A percentile compares a stretch with the other conserved stretches of the same genome.
phyloP scores from a whole-genome alignment of 2,329 filamentous ascomycete species.

The Pyricularia grisea region DNA sequence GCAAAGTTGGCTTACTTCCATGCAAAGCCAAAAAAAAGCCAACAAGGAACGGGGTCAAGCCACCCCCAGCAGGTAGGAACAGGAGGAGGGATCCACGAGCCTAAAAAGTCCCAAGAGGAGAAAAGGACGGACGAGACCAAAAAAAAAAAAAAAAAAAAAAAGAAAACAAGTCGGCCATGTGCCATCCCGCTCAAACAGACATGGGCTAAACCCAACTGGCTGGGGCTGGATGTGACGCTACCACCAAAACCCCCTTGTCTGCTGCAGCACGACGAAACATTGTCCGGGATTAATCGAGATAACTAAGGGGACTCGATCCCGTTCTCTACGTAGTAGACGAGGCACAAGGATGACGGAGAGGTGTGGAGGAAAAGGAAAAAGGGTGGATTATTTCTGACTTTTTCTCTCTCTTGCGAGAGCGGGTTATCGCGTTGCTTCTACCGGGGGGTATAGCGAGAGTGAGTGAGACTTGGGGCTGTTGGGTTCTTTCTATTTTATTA shows the following conservation, averaged over 20 bases:
- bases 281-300: slow-evolving; percentile 2
- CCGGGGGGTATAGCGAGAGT: no score
- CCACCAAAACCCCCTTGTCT: background rate
- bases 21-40: background rate
- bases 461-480: no score
- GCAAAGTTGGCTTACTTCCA: background rate
- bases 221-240: background rate
- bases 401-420: no score
- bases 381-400: background rate
- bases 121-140: background rate
- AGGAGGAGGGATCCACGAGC: background rate
- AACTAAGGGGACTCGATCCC: slow-evolving; percentile 2
- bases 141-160: background rate
- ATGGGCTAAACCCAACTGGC: background rate
- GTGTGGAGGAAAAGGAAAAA: background rate
- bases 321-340: background rate
- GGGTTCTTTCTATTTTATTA: background rate
- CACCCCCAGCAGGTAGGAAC: background rate
- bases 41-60: background rate
- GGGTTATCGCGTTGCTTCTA: background rate
- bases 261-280: slow-evolving; percentile 2
- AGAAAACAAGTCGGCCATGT: background rate
- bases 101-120: background rate
- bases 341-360: background rate
- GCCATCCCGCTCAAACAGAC: background rate